Base-by-base conservation (phyloP, 2,329 filamentous ascomycete genomes). In the Claviceps africana region DNA sequence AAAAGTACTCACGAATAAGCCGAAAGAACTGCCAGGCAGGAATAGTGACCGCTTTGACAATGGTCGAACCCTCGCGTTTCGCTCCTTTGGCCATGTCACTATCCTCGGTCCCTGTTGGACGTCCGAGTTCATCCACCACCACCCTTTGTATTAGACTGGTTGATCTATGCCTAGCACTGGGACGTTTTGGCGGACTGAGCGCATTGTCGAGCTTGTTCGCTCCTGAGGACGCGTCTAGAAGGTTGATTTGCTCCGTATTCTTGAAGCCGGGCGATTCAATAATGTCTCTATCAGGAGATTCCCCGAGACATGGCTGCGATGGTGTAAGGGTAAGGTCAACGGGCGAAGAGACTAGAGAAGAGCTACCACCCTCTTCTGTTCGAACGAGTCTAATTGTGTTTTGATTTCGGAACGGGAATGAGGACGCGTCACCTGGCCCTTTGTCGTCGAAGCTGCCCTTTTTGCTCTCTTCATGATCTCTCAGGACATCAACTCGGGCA, bases 1-100 rank as follows among this genome's bases (percentile, higher is more conserved):
- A 17, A 47, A 51, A 51, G 8, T 51, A 51, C 85, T 70, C 72
- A 89, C 86, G 90, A 60, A 96, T 88, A 28, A 97, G 72, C 61
- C 86, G 88, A 69, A 96, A 97, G 63, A 97, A 95, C 62, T 96
- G 91, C 89, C 90, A 97, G 2, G 93, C 93, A 39, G 91, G 91
- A 72, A 97, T 95, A 54, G 91, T 83, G 15, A 97, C 86, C 60
- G 95, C 90, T 62, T 91, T 95, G 58, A 70, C 74, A 53, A 75
- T 72, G 2, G 70, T 74, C 13, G 76, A 77, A 10, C 59, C 72
- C 66, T 63, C 74, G 64, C 58, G 64, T 65, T 60, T 71, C 66
- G 58, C 68, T 64, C 65, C 71, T 55, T 71, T 68, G 42, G 72
- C 64, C 31, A 75, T 61, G 15, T 64, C 70, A 17, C 64, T 61